Conservation (phyloP, 257 asterid genomes). For the Ballota nigra region DNA sequence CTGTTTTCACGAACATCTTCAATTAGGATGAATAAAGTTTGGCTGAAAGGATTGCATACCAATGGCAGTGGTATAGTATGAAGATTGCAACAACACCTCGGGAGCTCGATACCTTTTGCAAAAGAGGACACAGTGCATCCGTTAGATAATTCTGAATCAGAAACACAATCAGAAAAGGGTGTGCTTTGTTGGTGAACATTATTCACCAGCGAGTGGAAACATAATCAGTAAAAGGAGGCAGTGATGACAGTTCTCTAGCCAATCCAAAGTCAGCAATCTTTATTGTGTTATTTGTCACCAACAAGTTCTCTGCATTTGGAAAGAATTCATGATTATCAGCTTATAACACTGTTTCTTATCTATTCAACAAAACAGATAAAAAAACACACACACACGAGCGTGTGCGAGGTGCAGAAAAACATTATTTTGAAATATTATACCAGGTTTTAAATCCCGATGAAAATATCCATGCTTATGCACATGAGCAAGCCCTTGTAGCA, state of each 20-base stretch:
- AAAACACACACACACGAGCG: neutral
- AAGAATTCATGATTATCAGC: constrained; percentile 22
- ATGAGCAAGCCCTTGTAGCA: constrained; percentile 76
- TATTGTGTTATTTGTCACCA: constrained; percentile 62
- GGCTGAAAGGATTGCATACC: constrained; percentile 46
- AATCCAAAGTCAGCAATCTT: constrained; percentile 95
- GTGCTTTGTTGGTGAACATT: constrained; percentile 20
- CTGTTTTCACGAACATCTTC: neutral
- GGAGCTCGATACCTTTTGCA: constrained; percentile 89
- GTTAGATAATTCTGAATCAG: constrained; percentile 9
- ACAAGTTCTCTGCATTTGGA: constrained; percentile 67
- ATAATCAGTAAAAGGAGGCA: constrained; percentile 92
- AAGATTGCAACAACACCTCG: constrained; percentile 77
- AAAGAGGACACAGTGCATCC: constrained; percentile 13
- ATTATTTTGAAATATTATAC: constrained; percentile 37
- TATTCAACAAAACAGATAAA: neutral
- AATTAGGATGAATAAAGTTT: neutral
- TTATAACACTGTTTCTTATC: neutral
- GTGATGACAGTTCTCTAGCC: constrained; percentile 84
- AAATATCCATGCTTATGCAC: constrained; percentile 79
- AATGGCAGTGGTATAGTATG: constrained; percentile 77
- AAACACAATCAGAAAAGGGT: constrained; percentile 9
- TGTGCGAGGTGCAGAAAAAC: neutral
- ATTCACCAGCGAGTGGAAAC: constrained; percentile 97
- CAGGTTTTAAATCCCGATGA: constrained; percentile 96